Conservation (phyloP, 352 stramenopile genomes). For the Phytophthora tentaculata region DNA sequence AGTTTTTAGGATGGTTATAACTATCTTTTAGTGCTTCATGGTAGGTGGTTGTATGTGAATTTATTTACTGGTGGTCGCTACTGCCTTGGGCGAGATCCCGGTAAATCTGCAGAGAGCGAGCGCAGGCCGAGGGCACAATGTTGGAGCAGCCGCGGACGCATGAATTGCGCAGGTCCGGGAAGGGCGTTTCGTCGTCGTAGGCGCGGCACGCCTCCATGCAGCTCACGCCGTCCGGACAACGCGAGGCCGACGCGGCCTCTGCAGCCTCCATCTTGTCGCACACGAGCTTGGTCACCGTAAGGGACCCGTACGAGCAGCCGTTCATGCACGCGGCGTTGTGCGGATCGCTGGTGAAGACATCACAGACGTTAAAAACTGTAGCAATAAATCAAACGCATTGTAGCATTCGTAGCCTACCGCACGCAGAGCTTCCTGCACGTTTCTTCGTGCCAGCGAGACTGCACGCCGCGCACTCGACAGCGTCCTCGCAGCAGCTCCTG, state of each 20-base stretch:
- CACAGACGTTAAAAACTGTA: slow-evolving; percentile 5
- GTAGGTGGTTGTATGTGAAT: background rate
- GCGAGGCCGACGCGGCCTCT: slow-evolving; percentile 33
- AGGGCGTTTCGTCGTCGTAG: slow-evolving; percentile 62
- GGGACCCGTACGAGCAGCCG: slow-evolving; percentile 75
- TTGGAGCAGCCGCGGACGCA: slow-evolving; percentile 68
- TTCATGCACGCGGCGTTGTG: slow-evolving; percentile 79
- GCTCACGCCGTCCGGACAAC: slow-evolving; percentile 65
- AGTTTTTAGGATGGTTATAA: background rate
- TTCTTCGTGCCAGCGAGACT: slow-evolving; percentile 77
- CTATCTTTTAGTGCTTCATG: background rate
- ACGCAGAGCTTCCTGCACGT: slow-evolving; percentile 70
- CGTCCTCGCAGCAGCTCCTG: slow-evolving; percentile 55
- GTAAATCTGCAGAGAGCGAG: slow-evolving; percentile 73
- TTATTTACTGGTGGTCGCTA: background rate
- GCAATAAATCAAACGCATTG: background rate
- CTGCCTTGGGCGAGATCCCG: slow-evolving; percentile 41
- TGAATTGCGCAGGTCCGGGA: slow-evolving; percentile 52
- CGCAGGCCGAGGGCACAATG: slow-evolving; percentile 64
- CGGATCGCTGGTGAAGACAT: slow-evolving; percentile 41
- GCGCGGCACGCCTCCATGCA: slow-evolving; percentile 63
- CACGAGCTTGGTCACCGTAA: slow-evolving; percentile 70
- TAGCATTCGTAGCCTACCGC: slow-evolving; percentile 33
- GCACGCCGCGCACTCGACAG: slow-evolving; percentile 68
- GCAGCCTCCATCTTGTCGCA: slow-evolving; percentile 55